Evolutionary conservation across 768 basidiomycete species (phyloP), one percentile per base, ranked within the genome.

Genomic region (Mycena alexandri): DNA sequence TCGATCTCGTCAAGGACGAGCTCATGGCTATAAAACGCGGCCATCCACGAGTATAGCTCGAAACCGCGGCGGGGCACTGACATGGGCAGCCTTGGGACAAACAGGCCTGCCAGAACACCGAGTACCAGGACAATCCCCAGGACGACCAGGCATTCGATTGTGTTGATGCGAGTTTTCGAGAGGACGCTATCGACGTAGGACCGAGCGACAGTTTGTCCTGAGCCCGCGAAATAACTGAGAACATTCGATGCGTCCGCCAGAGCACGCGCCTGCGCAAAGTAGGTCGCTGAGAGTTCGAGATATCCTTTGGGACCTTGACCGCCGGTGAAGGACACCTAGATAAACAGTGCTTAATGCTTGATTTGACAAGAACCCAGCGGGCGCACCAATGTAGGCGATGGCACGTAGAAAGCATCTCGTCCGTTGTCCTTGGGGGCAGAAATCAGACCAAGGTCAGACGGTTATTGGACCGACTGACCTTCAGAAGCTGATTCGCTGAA

Each of bases 221-320:
- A 77, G 9, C 84, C 84, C 6, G 73, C 76, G 21, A 85, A 78
- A 71, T 84, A 84, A 1, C 83, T 81, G 2, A 84, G 77, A 17
- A 83, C 72, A 62, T 82, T 81, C 48, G 73, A 75, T 0, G 83
- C 81, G 58, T 83, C 83, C 3, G 80, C 77, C n/a, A 78, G 53
- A 10, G 76, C 82, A 0, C 79, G 79, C 24, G 78, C 75, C 53
- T 76, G 72, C 2, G 76, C 79, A 54, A 82, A 82, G 21, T 66
- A 68, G 0, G 68, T 61, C 25, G 76, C 64, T 4, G 79, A 81
- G 10, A 85, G 73, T 34, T 78, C 74, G 0, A 80, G 82, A 63
- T 84, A 85, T 13, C 80, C 80, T 29, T 64, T 50, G 6, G 82
- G 76, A 3, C 81, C 83, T 25, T 76, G 50, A 12, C 81, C 80